Conservation (phyloP, 352 stramenopile species). For the Phytophthora ohioensis region DNA sequence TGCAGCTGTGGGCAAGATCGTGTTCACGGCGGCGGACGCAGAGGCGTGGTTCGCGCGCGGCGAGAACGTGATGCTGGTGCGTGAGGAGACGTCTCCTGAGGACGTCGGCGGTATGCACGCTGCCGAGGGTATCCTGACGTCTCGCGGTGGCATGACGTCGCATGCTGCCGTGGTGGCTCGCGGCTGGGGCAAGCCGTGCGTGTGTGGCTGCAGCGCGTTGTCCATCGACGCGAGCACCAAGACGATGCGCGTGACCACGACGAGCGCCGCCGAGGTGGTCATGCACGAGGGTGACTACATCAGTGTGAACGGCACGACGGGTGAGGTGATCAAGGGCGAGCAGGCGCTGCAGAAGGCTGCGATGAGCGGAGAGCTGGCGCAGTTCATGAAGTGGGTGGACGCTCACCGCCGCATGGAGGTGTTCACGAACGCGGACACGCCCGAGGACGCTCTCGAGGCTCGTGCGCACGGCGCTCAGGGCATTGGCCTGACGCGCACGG, state of each 20-base stretch:
- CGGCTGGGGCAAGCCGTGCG: constrained; percentile 35
- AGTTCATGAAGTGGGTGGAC: constrained; percentile 41
- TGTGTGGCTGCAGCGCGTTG: constrained; percentile 33
- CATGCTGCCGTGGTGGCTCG: constrained; percentile 32
- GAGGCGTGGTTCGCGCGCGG: constrained; percentile 33
- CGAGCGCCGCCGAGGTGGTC: constrained; percentile 20
- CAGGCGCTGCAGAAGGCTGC: constrained; percentile 27
- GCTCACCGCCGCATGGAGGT: constrained; percentile 38
- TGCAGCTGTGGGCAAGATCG: constrained; percentile 36
- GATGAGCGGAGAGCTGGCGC: constrained; percentile 29
- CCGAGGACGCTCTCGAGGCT: constrained; percentile 32
- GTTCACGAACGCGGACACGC: constrained; percentile 37
- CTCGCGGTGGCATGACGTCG: constrained; percentile 37
- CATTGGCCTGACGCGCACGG: constrained; percentile 33
- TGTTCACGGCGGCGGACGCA: constrained; percentile 33
- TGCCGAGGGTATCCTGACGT: constrained; percentile 38
- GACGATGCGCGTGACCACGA: constrained; percentile 22
- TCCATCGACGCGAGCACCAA: constrained; percentile 34
- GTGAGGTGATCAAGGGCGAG: constrained; percentile 39
- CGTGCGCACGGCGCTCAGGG: constrained; percentile 29
- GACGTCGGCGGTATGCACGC: constrained; percentile 38
- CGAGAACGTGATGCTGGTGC: constrained; percentile 36
- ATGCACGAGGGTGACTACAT: constrained; percentile 34
- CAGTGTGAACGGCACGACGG: constrained; percentile 34
- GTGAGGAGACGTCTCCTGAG: constrained; percentile 33